Percentiles rank a stretch among this genome's conserved stretches.
Conservation (phyloP, 2,329 filamentous ascomycete species). For the Emergomyces orientalis region DNA sequence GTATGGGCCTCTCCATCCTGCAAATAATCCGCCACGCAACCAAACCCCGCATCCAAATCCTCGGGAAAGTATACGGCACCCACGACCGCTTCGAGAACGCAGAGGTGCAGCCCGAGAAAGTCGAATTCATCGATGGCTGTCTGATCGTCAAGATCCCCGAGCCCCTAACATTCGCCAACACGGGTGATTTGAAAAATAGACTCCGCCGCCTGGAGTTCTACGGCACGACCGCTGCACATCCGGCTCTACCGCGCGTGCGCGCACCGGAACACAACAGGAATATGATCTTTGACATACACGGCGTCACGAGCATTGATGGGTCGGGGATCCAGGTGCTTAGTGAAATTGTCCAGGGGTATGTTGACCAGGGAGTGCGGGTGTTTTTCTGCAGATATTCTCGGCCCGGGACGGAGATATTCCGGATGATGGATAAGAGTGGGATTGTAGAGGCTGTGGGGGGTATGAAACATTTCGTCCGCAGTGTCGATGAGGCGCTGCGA, state of each 20-base stretch:
- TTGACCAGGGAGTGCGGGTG: constrained; percentile 57
- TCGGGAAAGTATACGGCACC: constrained; percentile 78
- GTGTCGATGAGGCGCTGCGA: constrained; percentile 74
- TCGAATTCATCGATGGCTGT: constrained; percentile 86
- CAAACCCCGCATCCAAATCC: constrained; percentile 86
- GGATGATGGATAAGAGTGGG: constrained; percentile 65
- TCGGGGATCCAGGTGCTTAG: constrained; percentile 83
- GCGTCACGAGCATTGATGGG: constrained; percentile 89
- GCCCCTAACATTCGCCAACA: constrained; percentile 93
- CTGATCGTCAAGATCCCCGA: constrained; percentile 97
- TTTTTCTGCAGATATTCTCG: constrained; percentile 47
- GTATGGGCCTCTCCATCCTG: constrained; percentile 81
- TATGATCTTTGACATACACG: constrained; percentile 93
- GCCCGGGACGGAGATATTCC: constrained; percentile 52
- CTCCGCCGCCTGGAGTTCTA: constrained; percentile 79
- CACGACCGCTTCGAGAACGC: constrained; percentile 73
- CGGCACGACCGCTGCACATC: constrained; percentile 75
- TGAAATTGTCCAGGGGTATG: constrained; percentile 78
- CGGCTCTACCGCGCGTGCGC: constrained; percentile 71
- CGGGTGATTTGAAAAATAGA: constrained; percentile 77
- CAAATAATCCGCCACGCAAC: constrained; percentile 86
- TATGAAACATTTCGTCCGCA: constrained; percentile 63
- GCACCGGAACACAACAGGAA: constrained; percentile 76
- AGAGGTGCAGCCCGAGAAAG: constrained; percentile 57
- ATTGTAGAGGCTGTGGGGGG: constrained; percentile 80